Evolutionary conservation across 2,329 filamentous ascomycete genomes (phyloP), one percentile per base, ranked within the genome.

Genomic region (Fusarium lateritium): DNA sequence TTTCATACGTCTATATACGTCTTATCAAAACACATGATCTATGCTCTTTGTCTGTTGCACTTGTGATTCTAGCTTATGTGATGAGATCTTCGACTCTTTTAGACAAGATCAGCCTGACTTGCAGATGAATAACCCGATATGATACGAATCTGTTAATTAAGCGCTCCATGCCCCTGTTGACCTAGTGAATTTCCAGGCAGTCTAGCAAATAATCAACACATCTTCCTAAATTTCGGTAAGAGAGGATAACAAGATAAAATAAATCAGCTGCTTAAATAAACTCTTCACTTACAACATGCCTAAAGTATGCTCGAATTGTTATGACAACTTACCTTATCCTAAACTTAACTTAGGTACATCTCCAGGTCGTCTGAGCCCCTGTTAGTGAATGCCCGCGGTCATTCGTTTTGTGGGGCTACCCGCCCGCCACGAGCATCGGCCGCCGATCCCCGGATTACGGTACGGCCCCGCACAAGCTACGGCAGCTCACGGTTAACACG

Each of bases 401-500:
- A 51, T 56, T 45, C 36, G 47, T 39, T 54, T 53, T 71, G 70
- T 65, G 70, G 70, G 66, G 71, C 52, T 60, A 60, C 51, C 71
- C 53, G 50, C 42, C 52, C 53, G 44, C 54, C 38, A 51, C 28
- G 28, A 33, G 21, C 47, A 15, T 21, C 34, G 10, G 10, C 45
- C 42, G 70, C 56, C 46, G 69, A 70, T 73, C 69, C 69, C 67
- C 63, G 21, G 56, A 55, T 61, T 55, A 53, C 62, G 59, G 72
- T 49, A 46, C 66, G 67, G 72, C 73, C 73, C 73, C 72, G 73
- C 73, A 73, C 57, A 62, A 56, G 62, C 65, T 73, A 57, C 53
- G 47, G 56, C 40, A 59, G 57, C 56, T 66, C 53, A 54, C 56
- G 50, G 28, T 64, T 62, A 64, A 53, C 38, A 42, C 45, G 47